Conservation (phyloP, 164 flowering plant species). For the Aristolochia fimbriata region DNA sequence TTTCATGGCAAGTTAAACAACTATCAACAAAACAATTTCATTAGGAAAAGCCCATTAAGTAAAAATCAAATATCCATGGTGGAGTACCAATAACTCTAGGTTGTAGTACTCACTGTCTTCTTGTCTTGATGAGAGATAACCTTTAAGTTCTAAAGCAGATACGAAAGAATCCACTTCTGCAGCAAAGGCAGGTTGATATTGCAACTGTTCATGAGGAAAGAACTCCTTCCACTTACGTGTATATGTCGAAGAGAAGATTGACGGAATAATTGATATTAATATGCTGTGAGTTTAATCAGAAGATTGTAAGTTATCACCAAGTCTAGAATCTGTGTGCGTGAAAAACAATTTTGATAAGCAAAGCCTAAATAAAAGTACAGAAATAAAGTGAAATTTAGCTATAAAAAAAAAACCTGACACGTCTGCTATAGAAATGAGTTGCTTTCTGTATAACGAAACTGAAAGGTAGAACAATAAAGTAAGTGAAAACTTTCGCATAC, state of each 20-base stretch:
- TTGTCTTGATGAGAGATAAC: conserved; percentile 84
- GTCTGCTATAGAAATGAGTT: conserved; percentile 42
- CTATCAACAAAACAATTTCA: not conserved
- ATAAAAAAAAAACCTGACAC: conserved; percentile 40
- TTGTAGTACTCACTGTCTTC: conserved; percentile 57
- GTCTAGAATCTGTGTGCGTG: not conserved
- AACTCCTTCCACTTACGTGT: conserved; percentile 53
- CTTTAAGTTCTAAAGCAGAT: conserved; percentile 38
- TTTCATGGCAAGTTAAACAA: too few species aligned
- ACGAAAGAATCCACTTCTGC: conserved; percentile 77
- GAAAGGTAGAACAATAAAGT: conserved; percentile 12
- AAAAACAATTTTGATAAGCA: not conserved
- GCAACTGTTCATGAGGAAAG: conserved; percentile 46
- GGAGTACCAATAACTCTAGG: not conserved
- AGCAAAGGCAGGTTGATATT: conserved; percentile 61
- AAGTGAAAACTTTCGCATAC: conserved; percentile 1
- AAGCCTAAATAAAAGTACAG: too few species aligned
- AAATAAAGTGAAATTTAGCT: too few species aligned
- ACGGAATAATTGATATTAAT: conserved; percentile 43
- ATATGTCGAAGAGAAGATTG: conserved; percentile 55
- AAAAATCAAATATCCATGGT: not conserved
- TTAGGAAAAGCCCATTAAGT: not conserved
- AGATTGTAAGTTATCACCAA: not conserved
- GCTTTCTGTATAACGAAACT: conserved; percentile 72
- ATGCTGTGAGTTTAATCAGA: conserved; percentile 41